phyloP scores from a whole-genome alignment of 805 yeast species.

The Lachancea waltii region DNA sequence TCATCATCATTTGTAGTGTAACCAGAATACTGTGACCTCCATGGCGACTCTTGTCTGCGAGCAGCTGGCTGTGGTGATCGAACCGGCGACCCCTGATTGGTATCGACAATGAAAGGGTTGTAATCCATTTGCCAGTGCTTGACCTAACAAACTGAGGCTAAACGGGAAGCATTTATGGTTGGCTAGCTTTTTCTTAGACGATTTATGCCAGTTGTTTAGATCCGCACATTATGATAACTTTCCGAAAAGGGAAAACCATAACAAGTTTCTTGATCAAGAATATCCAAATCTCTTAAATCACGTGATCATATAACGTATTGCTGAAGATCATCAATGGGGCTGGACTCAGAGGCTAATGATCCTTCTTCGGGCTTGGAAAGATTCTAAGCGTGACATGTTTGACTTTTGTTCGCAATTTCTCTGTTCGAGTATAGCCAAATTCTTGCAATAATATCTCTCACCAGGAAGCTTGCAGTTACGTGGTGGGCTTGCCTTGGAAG shows the following conservation, averaged over 20 bases:
- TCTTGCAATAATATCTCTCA: too few species aligned
- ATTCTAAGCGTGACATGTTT: too few species aligned
- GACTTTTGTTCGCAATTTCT: too few species aligned
- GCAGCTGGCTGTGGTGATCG: conserved; percentile 25
- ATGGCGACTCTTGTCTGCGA: conserved; percentile 22
- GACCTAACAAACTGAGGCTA: not conserved
- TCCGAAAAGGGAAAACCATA: not conserved
- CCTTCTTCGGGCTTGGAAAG: too few species aligned
- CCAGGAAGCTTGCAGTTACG: too few species aligned
- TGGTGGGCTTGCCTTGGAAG: too few species aligned
- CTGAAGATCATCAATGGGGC: too few species aligned
- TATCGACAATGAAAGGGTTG: conserved; percentile 32
- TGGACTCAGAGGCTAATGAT: too few species aligned
- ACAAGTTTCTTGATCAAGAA: not conserved
- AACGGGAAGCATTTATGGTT: not conserved
- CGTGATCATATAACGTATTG: too few species aligned
- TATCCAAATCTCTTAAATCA: too few species aligned
- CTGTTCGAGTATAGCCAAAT: too few species aligned
- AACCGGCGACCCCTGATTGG: conserved; percentile 25
- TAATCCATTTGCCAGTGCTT: conserved; percentile 20
- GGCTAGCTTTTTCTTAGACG: not conserved
- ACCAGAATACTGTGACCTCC: conserved; percentile 22
- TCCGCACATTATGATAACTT: not conserved
- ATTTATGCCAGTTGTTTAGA: not conserved
- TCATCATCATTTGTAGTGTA: conserved; percentile 14